Base-by-base conservation (phyloP, 495 filamentous ascomycete genomes). In the Neurospora sp. region DNA sequence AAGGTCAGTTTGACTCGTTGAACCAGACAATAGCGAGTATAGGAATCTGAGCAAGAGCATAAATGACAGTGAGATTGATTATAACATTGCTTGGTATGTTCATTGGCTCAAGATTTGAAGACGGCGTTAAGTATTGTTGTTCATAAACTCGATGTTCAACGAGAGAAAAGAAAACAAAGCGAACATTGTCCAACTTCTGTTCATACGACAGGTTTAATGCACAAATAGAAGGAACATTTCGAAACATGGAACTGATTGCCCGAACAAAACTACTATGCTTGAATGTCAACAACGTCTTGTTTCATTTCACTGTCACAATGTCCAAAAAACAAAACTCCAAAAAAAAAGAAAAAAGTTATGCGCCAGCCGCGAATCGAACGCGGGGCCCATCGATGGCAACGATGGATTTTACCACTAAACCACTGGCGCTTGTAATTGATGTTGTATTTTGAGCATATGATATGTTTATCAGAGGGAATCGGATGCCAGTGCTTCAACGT, bases 321-420 rank as follows among this genome's bases (percentile, higher is more conserved):
- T 35, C 1, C 5, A 27, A 27, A 46, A 46, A 27, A 11, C 0
- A 5, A 42, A 42, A 42, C 8, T 35, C 35, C 2, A 10, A 53
- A 14, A 53, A 61, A 35, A 31, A 3, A 9, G 1, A 3, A 3
- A 74, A 72, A 75, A 74, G 69, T 74, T 73, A 78, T 83, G 82
- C 82, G 79, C 80, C 79, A 83, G 81, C 82, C 82, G 82, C 79
- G 82, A 84, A 84, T 84, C 83, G 83, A 84, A 84, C 83, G 78
- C 83, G 83, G 83, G 83, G 83, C 83, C 81, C 83, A 84, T 84
- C 83, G 82, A 84, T 84, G 83, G 83, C 83, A 84, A 84, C 83
- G 83, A 84, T 84, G 83, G 81, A 84, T 84, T 84, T 84, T 84
- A 84, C 83, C 83, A 84, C 83, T 84, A 84, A 84, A 84, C 82